Evolutionary conservation across 1,284 basidiomycete species (phyloP).

Genomic region (Ustilago sp.): DNA sequence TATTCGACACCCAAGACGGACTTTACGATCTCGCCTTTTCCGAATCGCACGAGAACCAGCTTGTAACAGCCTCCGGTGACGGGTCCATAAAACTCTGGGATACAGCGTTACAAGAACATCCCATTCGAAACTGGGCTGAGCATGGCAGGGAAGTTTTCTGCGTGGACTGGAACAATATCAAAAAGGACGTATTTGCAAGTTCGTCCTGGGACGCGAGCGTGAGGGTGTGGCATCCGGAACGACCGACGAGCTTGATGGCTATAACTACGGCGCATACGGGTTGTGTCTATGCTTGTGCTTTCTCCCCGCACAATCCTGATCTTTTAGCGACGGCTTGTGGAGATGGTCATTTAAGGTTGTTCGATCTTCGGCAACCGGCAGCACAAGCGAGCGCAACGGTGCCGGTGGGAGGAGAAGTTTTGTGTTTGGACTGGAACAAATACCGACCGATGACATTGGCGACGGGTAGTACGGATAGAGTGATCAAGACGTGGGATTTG

Average conservation of each 20-base stretch:
- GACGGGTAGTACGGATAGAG: constrained; percentile 83
- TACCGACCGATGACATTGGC: constrained; percentile 83
- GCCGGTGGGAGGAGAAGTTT: constrained; percentile 70
- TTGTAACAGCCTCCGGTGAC: constrained; percentile 88
- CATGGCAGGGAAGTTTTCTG: constrained; percentile 91
- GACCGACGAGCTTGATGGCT: constrained; percentile 80
- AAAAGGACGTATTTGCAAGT: constrained; percentile 88
- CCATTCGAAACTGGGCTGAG: constrained; percentile 92
- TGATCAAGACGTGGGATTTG: constrained; percentile 83
- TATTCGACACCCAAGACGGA: constrained; percentile 91
- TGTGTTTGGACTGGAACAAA: constrained; percentile 92
- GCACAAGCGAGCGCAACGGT: constrained; percentile 23
- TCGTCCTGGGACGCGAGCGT: constrained; percentile 88
- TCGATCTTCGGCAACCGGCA: constrained; percentile 53
- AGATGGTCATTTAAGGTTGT: constrained; percentile 72
- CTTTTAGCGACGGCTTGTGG: constrained; percentile 84
- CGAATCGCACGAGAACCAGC: constrained; percentile 92
- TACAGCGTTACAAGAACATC: constrained; percentile 85
- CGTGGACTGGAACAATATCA: constrained; percentile 96
- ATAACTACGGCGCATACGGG: constrained; percentile 83
- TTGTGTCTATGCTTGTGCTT: constrained; percentile 88
- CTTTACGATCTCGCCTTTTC: constrained; percentile 93
- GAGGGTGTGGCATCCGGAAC: constrained; percentile 89
- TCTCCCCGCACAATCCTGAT: constrained; percentile 89
- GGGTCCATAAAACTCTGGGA: constrained; percentile 94